Base-by-base conservation (phyloP, 495 filamentous ascomycete species). In the Aspergillus baeticus region DNA sequence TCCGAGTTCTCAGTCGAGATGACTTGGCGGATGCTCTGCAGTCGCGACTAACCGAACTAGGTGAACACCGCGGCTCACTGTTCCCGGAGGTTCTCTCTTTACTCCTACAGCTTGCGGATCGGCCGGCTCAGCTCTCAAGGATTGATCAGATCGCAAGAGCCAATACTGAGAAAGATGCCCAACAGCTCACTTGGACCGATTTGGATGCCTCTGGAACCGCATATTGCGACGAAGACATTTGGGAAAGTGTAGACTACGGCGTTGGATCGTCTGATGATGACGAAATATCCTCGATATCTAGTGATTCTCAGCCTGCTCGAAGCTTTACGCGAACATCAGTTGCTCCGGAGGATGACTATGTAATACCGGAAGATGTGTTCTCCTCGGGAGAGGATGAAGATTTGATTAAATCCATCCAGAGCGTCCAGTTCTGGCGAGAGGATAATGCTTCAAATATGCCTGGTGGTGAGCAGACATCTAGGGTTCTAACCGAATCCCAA, bases 51-150 rank as follows among this genome's bases (percentile, higher is more conserved):
- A 72, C 78, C 10, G 81, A 85, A 54, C 69, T 95, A 15, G 67
- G 83, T 13, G 64, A 58, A 18, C 65, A 73, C 22, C 73, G 72
- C 10, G 73, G 73, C 49, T 80, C 84, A 69, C 90, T 79, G 81
- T 79, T 80, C 1, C 92, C 92, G 0, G 94, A 98, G 62, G 71
- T 89, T 13, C 77, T 98, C 5, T 86, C 89, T 20, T 72, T 98
- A 4, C 69, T 98, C 1, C 76, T 96, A 8, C 80, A 88, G 49
- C 84, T 98, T 5, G 92, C 94, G 0, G 85, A 97, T 62, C 79
- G 88, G 54, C 94, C 94, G 5, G 79, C 84, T 10, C 77, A 86
- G 54, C 84, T 90, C 23, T 81, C 89, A 1, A 81, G 76, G 0
- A 68, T 92, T 22, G 75, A 77, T 35, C 79, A 83, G 59, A 74